Conservation (phyloP, 2,329 filamentous ascomycete species). For the Didymosphaeria variabile region DNA sequence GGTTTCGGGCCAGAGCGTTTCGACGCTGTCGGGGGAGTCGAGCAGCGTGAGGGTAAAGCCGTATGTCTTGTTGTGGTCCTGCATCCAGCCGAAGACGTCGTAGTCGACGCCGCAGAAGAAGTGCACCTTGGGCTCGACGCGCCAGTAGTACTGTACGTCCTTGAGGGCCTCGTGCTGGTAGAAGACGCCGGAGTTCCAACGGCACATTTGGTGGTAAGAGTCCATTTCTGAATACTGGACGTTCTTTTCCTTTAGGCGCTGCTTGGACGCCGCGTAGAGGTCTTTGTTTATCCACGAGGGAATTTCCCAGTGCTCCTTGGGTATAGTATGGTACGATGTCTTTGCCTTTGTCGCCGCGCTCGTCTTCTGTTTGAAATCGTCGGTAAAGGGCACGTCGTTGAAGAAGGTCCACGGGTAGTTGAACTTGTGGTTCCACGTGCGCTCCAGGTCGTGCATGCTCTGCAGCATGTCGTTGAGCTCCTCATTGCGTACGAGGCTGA, state of each 20-base stretch:
- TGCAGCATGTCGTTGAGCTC: conserved; percentile 85
- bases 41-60: conserved; percentile 98
- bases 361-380: conserved; percentile 89
- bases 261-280: conserved; percentile 83
- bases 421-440: conserved; percentile 98
- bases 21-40: conserved; percentile 86
- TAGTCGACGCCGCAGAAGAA: conserved; percentile 99
- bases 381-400: conserved; percentile 92
- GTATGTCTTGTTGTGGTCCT: conserved; percentile 98
- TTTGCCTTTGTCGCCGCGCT: conserved; percentile 86
- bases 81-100: conserved; percentile 97
- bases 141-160: conserved; percentile 92
- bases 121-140: conserved; percentile 96
- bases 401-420: conserved; percentile 99
- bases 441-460: conserved; percentile 90
- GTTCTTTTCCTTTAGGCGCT: conserved; percentile 80
- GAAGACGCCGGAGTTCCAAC: conserved; percentile 98
- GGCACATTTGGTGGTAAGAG: conserved; percentile 98
- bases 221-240: conserved; percentile 90
- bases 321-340: conserved; percentile 85
- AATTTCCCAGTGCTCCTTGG: conserved; percentile 92
- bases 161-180: conserved; percentile 92
- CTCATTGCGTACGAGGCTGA: conserved; percentile 91
- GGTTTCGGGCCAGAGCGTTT: conserved; percentile 94
- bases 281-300: conserved; percentile 93